Base-by-base conservation (phyloP, 2,329 filamentous ascomycete species). In the Diaporthe caulivora region DNA sequence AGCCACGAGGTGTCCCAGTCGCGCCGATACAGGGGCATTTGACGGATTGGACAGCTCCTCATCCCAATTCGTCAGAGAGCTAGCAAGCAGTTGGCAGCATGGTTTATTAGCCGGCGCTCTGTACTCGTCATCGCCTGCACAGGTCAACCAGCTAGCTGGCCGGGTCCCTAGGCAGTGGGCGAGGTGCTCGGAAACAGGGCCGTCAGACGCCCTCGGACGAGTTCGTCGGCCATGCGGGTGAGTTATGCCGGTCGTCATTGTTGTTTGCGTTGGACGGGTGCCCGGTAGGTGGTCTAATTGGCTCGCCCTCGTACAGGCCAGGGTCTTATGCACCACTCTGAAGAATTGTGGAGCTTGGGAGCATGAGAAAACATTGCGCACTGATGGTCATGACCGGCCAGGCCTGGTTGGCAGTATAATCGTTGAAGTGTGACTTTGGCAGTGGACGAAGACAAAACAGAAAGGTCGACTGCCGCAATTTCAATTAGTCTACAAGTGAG, bases 1-100 rank as follows among this genome's bases (percentile, higher is more conserved):
- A 24, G 29, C 24, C 58, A 29, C n/a, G 58, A 42, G 42, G 57
- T 24, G n/a, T 29, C 10, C 57, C 57, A 42, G 40, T 10, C 37
- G 57, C 21, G 40, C 40, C 37, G 58, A 47, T 57, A 21, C 26
- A 62, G 58, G 58, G 58, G 40, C 58, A 10, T 18, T n/a, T 1
- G 40, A 31, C 58, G 40, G 58, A 62, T 62, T 62, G 40, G 26
- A 62, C 24, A 40, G 40, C 58, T 62, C 58, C 58, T 40, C 58
- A 24, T 44, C 58, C 58, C 40, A 31, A n/a, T 31, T 47, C 31
- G 26, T 44, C 58, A 44, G 34, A 62, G 37, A 40, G 58, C 37
- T 21, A 49, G 26, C 26, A 64, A 49, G 40, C 42, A 34, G 40
- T 21, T 4, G 26, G 42, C 58, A 44, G 58, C 42, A 49, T 49